These are phyloP conservation scores for Trypanosoma scelopori DNA, from an alignment of 208 protist species.

Conservation along the genomic window DNA sequence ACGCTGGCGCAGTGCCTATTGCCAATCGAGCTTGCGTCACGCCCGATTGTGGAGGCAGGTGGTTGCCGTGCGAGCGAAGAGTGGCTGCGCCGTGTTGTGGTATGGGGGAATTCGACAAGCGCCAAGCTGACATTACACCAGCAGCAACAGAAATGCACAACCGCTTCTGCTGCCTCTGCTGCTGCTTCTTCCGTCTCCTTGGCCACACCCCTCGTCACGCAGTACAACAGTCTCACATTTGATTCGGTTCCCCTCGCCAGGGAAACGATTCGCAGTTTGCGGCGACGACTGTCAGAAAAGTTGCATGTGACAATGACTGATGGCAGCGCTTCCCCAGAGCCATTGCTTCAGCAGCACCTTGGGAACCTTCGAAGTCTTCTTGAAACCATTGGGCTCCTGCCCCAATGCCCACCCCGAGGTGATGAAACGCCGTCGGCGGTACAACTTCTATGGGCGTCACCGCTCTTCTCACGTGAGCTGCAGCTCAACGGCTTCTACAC, in stretches of 20 bases:
- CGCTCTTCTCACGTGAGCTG: slow-evolving; percentile 46
- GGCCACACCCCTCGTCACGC: slow-evolving; percentile 4
- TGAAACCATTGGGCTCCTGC: slow-evolving; percentile 12
- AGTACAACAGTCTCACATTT: slow-evolving; percentile 68
- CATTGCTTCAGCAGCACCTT: slow-evolving; percentile 33
- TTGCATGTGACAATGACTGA: slow-evolving; percentile 14
- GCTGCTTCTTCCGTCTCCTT: not conserved
- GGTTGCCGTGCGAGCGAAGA: slow-evolving; percentile 30
- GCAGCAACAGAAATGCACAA: slow-evolving; percentile 10
- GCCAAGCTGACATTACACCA: slow-evolving; percentile 28
- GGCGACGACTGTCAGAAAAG: slow-evolving; percentile 64
- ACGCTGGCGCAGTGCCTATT: slow-evolving; percentile 54
- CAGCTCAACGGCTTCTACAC: slow-evolving; percentile 5
- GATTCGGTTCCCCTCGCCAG: slow-evolving; percentile 57
- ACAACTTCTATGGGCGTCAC: slow-evolving; percentile 58
- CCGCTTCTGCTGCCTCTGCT: too few relatives aligned
- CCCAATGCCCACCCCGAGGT: not conserved
- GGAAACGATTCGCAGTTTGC: slow-evolving; percentile 45
- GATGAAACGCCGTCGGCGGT: slow-evolving; percentile 23
- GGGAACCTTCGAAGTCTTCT: slow-evolving; percentile 14
- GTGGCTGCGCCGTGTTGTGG: slow-evolving; percentile 25
- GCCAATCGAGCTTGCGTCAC: slow-evolving; percentile 20
- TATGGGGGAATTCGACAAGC: slow-evolving; percentile 28
- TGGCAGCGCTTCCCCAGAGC: slow-evolving; percentile 6
- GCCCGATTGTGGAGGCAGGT: slow-evolving; percentile 3